phyloP scores from a whole-genome alignment of 2,329 filamentous ascomycete species.

The Cylindrodendrum hubeiense region DNA sequence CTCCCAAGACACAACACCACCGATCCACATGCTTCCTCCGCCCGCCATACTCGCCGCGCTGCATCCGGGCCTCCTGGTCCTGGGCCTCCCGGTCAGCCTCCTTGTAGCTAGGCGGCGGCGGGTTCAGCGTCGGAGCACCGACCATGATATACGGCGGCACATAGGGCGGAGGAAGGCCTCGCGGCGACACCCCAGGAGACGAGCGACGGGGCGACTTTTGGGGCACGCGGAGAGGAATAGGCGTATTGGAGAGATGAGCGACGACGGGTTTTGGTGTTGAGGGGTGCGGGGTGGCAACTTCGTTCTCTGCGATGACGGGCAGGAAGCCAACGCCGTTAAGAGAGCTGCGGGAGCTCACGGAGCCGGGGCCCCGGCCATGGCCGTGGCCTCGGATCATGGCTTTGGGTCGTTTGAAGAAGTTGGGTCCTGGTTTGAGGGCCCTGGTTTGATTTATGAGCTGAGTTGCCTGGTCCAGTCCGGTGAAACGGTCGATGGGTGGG shows the following conservation, averaged over 20 bases:
- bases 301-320: slow-evolving; percentile 55
- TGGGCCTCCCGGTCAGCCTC: slow-evolving; percentile 30
- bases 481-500: neutral
- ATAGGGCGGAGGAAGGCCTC: slow-evolving; percentile 42
- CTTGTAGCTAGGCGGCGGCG: slow-evolving; percentile 36
- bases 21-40: slow-evolving; percentile 23
- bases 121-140: slow-evolving; percentile 27
- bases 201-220: slow-evolving; percentile 42
- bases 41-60: slow-evolving; percentile 5
- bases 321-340: slow-evolving; percentile 47
- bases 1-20: slow-evolving; percentile 50
- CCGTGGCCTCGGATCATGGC: slow-evolving; percentile 34
- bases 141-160: slow-evolving; percentile 31
- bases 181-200: slow-evolving; percentile 16
- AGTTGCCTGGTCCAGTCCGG: neutral
- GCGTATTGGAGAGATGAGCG: slow-evolving; percentile 11
- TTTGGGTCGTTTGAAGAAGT: neutral
- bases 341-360: slow-evolving; percentile 40
- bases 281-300: slow-evolving; percentile 35
- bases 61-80: neutral
- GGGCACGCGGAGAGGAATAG: slow-evolving; percentile 45
- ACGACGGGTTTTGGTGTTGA: slow-evolving; percentile 25
- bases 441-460: neutral
- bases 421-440: neutral
- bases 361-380: slow-evolving; percentile 28